Evolutionary conservation across 176 grass and related monocot species (phyloP).

Genomic region (Triticum aestivum): DNA sequence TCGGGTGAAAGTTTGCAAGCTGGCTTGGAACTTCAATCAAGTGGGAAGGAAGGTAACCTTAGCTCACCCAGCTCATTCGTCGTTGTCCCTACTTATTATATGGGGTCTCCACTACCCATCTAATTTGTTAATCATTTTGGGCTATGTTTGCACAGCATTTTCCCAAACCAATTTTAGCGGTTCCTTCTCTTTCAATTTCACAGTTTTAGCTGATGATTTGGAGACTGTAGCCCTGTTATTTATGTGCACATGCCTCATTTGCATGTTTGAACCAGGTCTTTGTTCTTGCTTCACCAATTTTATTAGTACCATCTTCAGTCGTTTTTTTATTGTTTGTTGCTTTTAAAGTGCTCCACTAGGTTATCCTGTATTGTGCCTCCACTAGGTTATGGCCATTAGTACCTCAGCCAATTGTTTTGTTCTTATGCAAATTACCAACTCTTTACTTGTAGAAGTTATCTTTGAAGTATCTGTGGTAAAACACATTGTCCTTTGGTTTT

Average conservation of each 20-base stretch:
- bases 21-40: not conserved
- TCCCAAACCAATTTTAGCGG: no score
- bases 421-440: not conserved
- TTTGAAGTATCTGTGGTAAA: not conserved
- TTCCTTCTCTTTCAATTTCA: no score
- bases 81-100: not conserved
- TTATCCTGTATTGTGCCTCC: not conserved
- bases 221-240: not conserved
- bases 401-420: not conserved
- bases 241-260: not conserved
- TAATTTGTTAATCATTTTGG: no score
- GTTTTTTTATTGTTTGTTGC: not conserved
- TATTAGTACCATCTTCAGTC: not conserved
- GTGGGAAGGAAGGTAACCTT: not conserved
- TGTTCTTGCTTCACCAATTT: not conserved
- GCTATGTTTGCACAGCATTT: no score
- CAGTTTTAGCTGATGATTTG: no score
- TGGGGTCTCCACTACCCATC: no score
- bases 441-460: not conserved
- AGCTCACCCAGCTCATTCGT: not conserved
- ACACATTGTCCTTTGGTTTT: not conserved
- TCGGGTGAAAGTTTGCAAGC: constrained; percentile 1
- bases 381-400: not conserved
- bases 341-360: not conserved
- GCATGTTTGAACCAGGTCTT: not conserved